Percentiles rank a stretch among this genome's conserved stretches.
phyloP scores from a whole-genome alignment of 2,329 filamentous ascomycete species.

The Cladosporium sp. region DNA sequence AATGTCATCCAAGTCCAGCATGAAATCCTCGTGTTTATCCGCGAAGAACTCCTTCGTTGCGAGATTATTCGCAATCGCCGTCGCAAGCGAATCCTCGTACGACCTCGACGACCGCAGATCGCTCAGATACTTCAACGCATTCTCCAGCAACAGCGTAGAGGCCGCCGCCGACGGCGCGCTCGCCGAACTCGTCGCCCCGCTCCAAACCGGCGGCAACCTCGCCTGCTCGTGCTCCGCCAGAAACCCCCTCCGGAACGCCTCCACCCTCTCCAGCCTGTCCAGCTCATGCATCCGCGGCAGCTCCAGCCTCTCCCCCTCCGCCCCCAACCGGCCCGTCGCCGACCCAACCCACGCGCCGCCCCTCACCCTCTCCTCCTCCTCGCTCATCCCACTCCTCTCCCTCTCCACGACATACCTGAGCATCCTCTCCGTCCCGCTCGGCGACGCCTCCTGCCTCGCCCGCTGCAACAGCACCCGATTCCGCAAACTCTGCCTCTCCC shows the following conservation, averaged over 20 bases:
- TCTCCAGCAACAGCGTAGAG: slow-evolving; percentile 38
- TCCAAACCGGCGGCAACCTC: slow-evolving; percentile 21
- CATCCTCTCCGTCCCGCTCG: slow-evolving; percentile 31
- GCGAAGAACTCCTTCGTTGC: slow-evolving; percentile 48
- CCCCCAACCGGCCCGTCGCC: slow-evolving; percentile 13
- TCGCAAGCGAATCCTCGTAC: slow-evolving; percentile 49
- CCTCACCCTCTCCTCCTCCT: slow-evolving; percentile 30
- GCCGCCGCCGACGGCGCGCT: background rate
- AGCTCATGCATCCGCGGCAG: slow-evolving; percentile 14
- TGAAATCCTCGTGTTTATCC: slow-evolving; percentile 51
- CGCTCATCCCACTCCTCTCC: slow-evolving; percentile 29
- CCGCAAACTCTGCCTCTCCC: slow-evolving; percentile 26
- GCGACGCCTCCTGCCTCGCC: slow-evolving; percentile 26
- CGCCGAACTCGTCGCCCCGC: slow-evolving; percentile 19
- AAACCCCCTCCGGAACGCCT: slow-evolving; percentile 30
- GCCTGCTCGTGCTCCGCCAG: slow-evolving; percentile 27
- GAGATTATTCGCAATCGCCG: slow-evolving; percentile 49
- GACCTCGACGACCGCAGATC: slow-evolving; percentile 49
- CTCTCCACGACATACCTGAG: slow-evolving; percentile 37
- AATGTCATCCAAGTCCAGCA: slow-evolving; percentile 49
- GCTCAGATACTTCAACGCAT: slow-evolving; percentile 57
- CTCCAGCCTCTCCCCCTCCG: slow-evolving; percentile 7
- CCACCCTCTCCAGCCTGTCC: slow-evolving; percentile 24
- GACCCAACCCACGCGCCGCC: slow-evolving; percentile 27
- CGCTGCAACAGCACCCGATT: slow-evolving; percentile 28